Evolutionary conservation across 306 rosid species (phyloP).

Genomic region (Urtica urens): DNA sequence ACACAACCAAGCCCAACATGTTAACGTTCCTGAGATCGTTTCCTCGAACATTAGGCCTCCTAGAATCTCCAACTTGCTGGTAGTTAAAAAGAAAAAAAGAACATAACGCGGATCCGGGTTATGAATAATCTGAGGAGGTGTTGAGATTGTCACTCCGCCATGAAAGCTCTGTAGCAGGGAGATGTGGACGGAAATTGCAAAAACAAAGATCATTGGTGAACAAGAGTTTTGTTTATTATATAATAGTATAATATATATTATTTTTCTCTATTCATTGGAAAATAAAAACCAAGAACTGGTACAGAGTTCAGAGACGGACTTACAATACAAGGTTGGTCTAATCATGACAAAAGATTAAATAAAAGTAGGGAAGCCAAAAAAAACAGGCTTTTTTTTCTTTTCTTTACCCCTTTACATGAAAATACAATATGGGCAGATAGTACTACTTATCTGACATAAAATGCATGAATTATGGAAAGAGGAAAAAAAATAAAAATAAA

Average conservation of each 20-base stretch:
- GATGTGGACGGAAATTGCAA: constrained; percentile 6
- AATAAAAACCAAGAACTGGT: constrained; percentile 25
- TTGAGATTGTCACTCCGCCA: constrained; percentile 15
- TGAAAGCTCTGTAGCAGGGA: constrained; percentile 17
- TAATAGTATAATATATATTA: too few species aligned
- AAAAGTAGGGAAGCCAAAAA: constrained; percentile 46
- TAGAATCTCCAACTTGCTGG: constrained; percentile 10
- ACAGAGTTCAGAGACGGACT: too few species aligned
- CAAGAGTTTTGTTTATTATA: constrained; percentile 6
- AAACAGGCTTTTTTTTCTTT: constrained; percentile 49
- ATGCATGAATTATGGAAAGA: constrained; percentile 24
- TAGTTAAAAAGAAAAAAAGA: constrained; percentile 8
- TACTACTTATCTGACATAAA: constrained; percentile 26
- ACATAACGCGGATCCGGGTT: constrained; percentile 12
- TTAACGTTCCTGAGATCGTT: too few species aligned
- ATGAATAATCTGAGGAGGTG: constrained; percentile 19
- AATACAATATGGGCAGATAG: constrained; percentile 16
- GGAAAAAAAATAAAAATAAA: constrained; percentile 29
- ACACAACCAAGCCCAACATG: too few species aligned
- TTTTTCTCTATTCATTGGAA: background rate
- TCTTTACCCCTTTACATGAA: constrained; percentile 36
- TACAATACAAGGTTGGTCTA: constrained; percentile 20
- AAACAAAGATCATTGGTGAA: constrained; percentile 17
- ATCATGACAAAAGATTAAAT: constrained; percentile 20
- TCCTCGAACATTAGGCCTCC: constrained; percentile 12